These are phyloP conservation scores for Zarea fungicola DNA, from an alignment of 2,329 filamentous ascomycete genomes.

Conservation along the genomic window DNA sequence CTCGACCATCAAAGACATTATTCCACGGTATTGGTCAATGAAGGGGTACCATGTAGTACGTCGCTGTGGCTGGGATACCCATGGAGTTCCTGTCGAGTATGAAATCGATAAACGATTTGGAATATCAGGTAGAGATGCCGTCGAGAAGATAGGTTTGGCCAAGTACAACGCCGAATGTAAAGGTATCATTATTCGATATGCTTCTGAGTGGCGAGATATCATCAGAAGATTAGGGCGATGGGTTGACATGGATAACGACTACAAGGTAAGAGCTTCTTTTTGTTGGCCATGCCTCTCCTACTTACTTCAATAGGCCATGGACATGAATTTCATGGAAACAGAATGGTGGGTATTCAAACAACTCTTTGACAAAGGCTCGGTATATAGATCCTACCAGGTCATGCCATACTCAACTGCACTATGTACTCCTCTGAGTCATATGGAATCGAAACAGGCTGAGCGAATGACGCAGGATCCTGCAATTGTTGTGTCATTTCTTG, in stretches of 20 bases:
- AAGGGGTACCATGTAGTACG: constrained; percentile 89
- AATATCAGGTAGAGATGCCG: constrained; percentile 73
- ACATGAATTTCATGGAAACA: constrained; percentile 69
- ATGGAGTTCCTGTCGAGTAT: constrained; percentile 82
- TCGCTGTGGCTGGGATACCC: constrained; percentile 55
- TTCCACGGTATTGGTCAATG: constrained; percentile 96
- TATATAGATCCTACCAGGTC: constrained; percentile 68
- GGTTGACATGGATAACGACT: constrained; percentile 78
- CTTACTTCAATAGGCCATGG: constrained; percentile 54
- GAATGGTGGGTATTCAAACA: constrained; percentile 77
- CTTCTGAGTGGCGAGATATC: constrained; percentile 72
- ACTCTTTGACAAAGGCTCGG: constrained; percentile 64
- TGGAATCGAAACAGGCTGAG: constrained; percentile 71
- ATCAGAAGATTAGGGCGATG: constrained; percentile 67
- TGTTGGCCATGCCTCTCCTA: background rate
- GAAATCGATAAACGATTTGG: constrained; percentile 89
- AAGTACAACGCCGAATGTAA: constrained; percentile 83
- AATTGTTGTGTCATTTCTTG: constrained; percentile 65
- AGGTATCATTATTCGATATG: constrained; percentile 81
- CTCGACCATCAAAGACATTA: constrained; percentile 95
- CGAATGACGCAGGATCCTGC: constrained; percentile 71
- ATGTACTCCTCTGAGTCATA: constrained; percentile 69
- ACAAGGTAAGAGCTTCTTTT: constrained; percentile 45
- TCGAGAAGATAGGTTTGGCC: constrained; percentile 72
- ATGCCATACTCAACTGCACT: constrained; percentile 74